Base-by-base conservation (phyloP, 805 yeast species). In the Monosporozyma servazzii region DNA sequence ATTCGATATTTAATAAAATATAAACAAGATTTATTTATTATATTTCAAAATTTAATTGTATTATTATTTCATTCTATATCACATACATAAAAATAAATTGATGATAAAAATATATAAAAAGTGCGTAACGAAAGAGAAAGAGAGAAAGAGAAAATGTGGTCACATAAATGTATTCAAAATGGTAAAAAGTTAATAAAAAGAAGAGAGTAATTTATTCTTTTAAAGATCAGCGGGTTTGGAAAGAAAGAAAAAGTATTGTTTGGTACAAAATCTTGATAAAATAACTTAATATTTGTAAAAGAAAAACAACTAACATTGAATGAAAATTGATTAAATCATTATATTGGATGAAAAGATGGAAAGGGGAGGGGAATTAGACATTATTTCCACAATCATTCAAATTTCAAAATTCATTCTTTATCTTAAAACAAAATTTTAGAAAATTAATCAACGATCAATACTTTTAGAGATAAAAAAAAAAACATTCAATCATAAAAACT, bases 21-120 rank as follows among this genome's bases (percentile, higher is more conserved):
- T 21, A 40, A 40, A 40, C 21, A 21, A 39, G 13, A 25, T 5
- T 4, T 25, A 4, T 3, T 37, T 18, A 37, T 37, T 6, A 37
- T 5, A 37, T 37, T 37, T 37, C 11, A 37, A 37, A 37, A 18
- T 37, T 37, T 10, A 40, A 21, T 40, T 20, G 27, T 40, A 40
- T 40, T 40, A 33, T 33, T 40, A 31, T 39, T 39, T 48, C 50
- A 48, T 48, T 48, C 50, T 48, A 48, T 48, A 48, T 48, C 50
- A 48, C 43, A 30, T 48, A 48, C 50, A 48, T 48, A 48, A 48
- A 48, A 48, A 48, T 33, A 48, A 42, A 31, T 48, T 21, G 44
- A 48, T 31, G 33, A 21, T 31, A 25, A 33, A n/a, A 42, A 41
- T 30, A 42, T 44, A 31, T 44, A 31, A 44, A 29, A 44, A 18